phyloP scores from a whole-genome alignment of 2,329 filamentous ascomycete genomes.

The Neopestalotiopsis clavispora region DNA sequence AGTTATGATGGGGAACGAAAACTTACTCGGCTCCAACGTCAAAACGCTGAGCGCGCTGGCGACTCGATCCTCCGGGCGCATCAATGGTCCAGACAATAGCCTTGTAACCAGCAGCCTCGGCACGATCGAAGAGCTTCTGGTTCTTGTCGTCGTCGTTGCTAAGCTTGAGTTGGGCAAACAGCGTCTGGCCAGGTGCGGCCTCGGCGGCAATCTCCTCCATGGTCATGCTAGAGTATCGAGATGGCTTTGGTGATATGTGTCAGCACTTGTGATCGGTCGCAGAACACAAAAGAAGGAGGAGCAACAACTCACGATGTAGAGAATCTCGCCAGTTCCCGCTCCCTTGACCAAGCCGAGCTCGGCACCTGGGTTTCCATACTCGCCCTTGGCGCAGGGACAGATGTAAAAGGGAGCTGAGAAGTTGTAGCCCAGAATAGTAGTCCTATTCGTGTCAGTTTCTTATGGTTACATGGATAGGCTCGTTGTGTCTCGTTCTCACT shows the following conservation, averaged over 20 bases:
- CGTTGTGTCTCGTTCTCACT: constrained; percentile 24
- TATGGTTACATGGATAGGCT: not conserved
- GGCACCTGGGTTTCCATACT: constrained; percentile 48
- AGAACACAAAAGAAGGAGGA: not conserved
- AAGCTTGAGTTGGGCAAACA: constrained; percentile 35
- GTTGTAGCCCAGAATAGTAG: constrained; percentile 57
- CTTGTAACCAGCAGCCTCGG: constrained; percentile 24
- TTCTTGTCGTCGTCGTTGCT: constrained; percentile 22
- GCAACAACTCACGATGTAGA: constrained; percentile 47
- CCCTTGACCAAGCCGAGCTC: constrained; percentile 56
- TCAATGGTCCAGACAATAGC: constrained; percentile 28
- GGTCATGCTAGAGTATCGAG: constrained; percentile 37
- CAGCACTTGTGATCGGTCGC: not conserved
- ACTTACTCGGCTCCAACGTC: constrained; percentile 18
- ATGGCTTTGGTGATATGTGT: constrained; percentile 29
- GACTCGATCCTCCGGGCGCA: constrained; percentile 21
- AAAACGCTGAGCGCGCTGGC: constrained; percentile 21
- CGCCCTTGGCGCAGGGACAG: constrained; percentile 51
- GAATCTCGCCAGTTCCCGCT: constrained; percentile 51
- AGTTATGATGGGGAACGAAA: not conserved
- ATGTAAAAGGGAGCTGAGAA: constrained; percentile 62
- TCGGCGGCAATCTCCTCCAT: constrained; percentile 44
- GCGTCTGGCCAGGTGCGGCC: constrained; percentile 31
- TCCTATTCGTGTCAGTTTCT: constrained; percentile 33
- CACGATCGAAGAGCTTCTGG: constrained; percentile 20